Evolutionary conservation across 1,284 basidiomycete genomes (phyloP).

Genomic region (Xerocomus minutiporus): DNA sequence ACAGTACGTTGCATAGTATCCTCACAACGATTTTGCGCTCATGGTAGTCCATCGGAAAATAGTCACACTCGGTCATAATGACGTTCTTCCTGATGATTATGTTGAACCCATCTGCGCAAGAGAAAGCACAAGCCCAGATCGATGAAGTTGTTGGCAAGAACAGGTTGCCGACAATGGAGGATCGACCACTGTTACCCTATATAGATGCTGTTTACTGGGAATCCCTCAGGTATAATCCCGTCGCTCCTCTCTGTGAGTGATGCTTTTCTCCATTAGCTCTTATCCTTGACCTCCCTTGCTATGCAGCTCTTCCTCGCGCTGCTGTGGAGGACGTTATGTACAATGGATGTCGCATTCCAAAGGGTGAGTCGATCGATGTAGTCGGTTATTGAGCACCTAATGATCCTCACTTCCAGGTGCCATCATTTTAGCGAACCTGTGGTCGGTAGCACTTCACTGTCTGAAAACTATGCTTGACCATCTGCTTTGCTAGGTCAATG

Average conservation of each 20-base stretch:
- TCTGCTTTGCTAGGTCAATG: conserved; percentile 7
- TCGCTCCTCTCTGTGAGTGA: conserved; percentile 14
- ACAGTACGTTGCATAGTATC: conserved; percentile 6
- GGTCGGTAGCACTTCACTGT: background rate
- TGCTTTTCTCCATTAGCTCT: background rate
- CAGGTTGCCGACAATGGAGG: conserved; percentile 30
- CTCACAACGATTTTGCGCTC: background rate
- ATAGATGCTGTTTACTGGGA: conserved; percentile 32
- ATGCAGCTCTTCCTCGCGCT: conserved; percentile 11
- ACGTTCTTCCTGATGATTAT: conserved; percentile 36
- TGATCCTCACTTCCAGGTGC: background rate
- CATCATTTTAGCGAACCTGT: conserved; percentile 8
- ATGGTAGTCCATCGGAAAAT: background rate
- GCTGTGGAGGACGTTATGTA: conserved; percentile 12
- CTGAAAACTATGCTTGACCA: background rate
- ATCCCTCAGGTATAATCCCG: conserved; percentile 9
- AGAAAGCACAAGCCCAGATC: conserved; percentile 31
- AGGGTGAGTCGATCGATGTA: conserved; percentile 1
- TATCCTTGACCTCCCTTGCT: background rate
- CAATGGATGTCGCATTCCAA: conserved; percentile 10
- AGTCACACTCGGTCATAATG: conserved; percentile 11
- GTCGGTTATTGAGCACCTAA: background rate
- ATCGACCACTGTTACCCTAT: conserved; percentile 29
- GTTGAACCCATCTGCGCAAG: conserved; percentile 30
- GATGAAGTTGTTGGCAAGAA: conserved; percentile 29